A percentile compares a stretch with the other conserved stretches of the same genome.
These are phyloP conservation scores for Aspergillus chevalieri DNA, from an alignment of 2,329 filamentous ascomycete species.

Conservation along the genomic window DNA sequence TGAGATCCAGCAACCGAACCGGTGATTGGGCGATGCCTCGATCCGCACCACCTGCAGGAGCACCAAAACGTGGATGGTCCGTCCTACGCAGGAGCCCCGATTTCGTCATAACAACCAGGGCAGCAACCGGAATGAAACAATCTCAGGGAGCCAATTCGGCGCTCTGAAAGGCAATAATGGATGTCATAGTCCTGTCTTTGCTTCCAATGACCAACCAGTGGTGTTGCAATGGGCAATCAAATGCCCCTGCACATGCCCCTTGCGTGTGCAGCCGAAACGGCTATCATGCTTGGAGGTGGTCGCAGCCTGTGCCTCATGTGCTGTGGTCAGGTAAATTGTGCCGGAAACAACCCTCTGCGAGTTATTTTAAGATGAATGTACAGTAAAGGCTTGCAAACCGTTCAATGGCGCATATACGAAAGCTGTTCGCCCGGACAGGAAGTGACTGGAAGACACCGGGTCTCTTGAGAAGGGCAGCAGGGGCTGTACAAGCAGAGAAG, in stretches of 20 bases:
- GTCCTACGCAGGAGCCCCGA: constrained; percentile 15
- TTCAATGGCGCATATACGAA: neutral
- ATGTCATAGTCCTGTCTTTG: constrained; percentile 10
- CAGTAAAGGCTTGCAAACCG: neutral
- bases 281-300: constrained; percentile 17
- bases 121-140: constrained; percentile 21
- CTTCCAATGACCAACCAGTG: constrained; percentile 5
- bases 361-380: neutral
- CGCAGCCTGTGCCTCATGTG: constrained; percentile 15
- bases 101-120: constrained; percentile 22
- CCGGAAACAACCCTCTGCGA: neutral
- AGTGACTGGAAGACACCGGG: neutral
- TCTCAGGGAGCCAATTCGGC: constrained; percentile 3
- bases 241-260: constrained; percentile 22
- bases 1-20: constrained; percentile 12
- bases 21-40: constrained; percentile 15
- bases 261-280: constrained; percentile 19
- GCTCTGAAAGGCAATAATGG: constrained; percentile 14
- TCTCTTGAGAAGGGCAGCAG: neutral
- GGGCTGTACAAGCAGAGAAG: neutral
- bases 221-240: constrained; percentile 23
- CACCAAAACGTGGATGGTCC: constrained; percentile 29
- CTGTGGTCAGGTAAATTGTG: constrained; percentile 1
- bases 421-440: neutral
- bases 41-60: constrained; percentile 20